Base-by-base conservation (phyloP, 2,329 filamentous ascomycete genomes). In the Hypomyces perniciosus region DNA sequence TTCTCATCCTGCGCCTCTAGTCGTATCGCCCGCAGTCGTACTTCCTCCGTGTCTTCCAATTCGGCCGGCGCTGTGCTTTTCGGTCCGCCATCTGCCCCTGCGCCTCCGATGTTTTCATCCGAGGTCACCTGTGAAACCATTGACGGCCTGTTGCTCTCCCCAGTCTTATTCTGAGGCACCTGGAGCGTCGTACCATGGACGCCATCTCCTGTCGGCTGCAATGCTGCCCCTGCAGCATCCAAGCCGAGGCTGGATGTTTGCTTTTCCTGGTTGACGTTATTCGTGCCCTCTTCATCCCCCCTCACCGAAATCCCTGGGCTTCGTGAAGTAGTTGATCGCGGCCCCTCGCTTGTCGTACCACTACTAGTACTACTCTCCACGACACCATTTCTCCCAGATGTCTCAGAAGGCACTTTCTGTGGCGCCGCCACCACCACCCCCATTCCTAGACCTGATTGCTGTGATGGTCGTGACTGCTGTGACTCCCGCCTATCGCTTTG, bases 1-100 rank as follows among this genome's bases (percentile, higher is more conserved):
- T 80, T 80, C 64, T 80, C 78, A 60, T 80, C 77, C 53, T 77
- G 73, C 6, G 68, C 65, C 13, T 69, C 63, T 7, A 75, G 63
- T 41, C 74, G 64, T 51, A 70, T 61, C 53, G 68, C 72, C 29
- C 75, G 70, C 64, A 72, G 70, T 52, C 72, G 69, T 37, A 74
- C 71, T 29, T 74, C 72, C 48, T 68, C 68, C 20, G 68, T 69
- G 50, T 72, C 65, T 44, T 73, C 71, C 5, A 74, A 60, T 50
- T 74, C 72, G 4, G 61, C 61, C 6, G 56, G 59, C 41, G 58
- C 64, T 50, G 53, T 57, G 52, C 28, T 53, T 53, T 12, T 59
- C 50, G 49, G 44, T 9, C 48, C 49, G 33, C 48, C 43, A n/a
- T 42, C 28, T 40, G 52, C 44, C 42, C 30, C 43, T 43, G 48